phyloP scores from a whole-genome alignment of 1,284 basidiomycete species.

The Amylostereum areolatum region DNA sequence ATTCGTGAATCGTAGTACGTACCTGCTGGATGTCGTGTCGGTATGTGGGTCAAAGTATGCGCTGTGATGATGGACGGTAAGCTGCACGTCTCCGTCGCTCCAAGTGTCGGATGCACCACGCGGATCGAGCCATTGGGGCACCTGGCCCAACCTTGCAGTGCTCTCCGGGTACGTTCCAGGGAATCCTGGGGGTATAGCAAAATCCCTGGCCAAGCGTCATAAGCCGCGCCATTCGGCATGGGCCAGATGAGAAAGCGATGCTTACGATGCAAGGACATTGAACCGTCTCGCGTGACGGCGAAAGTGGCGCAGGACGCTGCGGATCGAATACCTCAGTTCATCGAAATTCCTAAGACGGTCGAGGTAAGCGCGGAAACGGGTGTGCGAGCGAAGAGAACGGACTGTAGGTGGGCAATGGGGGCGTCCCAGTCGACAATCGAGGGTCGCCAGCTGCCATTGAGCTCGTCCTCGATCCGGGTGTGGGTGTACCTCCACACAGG shows the following conservation, averaged over 20 bases:
- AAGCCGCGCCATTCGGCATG: no score
- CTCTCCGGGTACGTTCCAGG: no score
- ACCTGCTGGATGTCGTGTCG: conserved; percentile 23
- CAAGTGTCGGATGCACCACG: conserved; percentile 10
- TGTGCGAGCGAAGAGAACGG: background rate
- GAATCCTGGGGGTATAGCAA: no score
- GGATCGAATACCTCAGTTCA: background rate
- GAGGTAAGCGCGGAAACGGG: background rate
- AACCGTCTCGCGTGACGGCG: background rate
- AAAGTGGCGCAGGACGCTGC: background rate
- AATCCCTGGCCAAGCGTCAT: no score
- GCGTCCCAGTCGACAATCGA: background rate
- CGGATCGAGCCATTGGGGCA: conserved; percentile 19
- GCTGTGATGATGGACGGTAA: conserved; percentile 21
- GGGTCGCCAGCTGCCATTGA: background rate
- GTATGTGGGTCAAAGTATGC: conserved; percentile 21
- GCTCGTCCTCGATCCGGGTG: background rate
- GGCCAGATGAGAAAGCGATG: no score
- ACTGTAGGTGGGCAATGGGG: background rate
- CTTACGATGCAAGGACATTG: background rate
- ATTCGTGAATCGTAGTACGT: background rate
- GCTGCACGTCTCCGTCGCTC: conserved; percentile 17
- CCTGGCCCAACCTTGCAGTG: conserved; percentile 13
- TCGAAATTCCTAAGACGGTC: background rate
- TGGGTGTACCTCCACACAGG: background rate